Evolutionary conservation across 805 yeast species (phyloP).

Genomic region (Lachancea quebecensis): DNA sequence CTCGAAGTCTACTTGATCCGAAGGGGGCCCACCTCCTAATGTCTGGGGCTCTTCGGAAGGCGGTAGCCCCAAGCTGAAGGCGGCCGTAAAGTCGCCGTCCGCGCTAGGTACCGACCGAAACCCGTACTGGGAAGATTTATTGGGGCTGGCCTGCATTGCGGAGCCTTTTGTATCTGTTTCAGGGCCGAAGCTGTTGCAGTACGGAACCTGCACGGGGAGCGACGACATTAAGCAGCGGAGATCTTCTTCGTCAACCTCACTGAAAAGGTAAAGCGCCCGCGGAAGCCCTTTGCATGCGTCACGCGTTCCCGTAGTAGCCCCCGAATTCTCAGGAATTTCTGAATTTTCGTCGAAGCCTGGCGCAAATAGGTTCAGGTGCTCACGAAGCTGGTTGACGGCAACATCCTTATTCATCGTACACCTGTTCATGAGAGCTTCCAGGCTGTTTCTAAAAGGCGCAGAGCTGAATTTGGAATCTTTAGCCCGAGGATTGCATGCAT

Average conservation of each 20-base stretch:
- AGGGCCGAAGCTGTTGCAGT: neutral
- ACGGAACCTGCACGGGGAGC: constrained; percentile 2
- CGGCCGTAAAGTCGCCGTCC: neutral
- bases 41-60: neutral
- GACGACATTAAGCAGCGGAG: constrained; percentile 3
- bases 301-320: neutral
- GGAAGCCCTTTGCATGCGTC: neutral
- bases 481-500: constrained; percentile 2
- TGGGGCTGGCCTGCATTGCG: neutral
- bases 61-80: constrained; percentile 1
- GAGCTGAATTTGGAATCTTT: constrained; percentile 4
- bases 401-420: constrained; percentile 14
- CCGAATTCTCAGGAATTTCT: neutral
- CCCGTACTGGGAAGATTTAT: neutral
- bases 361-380: constrained; percentile 7
- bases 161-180: neutral
- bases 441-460: constrained; percentile 6
- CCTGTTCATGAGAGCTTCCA: constrained; percentile 3
- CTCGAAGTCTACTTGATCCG: constrained; percentile 5
- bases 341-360: neutral
- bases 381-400: constrained; percentile 12
- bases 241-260: constrained; percentile 4
- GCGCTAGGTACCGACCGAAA: neutral
- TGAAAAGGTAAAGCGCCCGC: constrained; percentile 4
- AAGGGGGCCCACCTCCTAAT: neutral